Base-by-base conservation (phyloP, 2,329 filamentous ascomycete species). In the Dactylellina parvicollis region DNA sequence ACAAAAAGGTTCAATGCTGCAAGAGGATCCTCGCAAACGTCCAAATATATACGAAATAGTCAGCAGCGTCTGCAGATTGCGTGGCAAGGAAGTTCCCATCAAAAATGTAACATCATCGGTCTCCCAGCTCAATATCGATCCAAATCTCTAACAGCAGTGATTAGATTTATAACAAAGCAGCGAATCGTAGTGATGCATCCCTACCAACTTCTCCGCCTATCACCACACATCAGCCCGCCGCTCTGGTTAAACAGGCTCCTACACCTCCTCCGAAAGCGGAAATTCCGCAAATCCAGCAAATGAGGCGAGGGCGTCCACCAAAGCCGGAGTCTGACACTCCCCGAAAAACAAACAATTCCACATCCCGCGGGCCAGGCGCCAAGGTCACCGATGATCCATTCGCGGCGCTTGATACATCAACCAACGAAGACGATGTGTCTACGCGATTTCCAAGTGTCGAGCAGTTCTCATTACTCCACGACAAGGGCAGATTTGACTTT, bases 1-100 rank as follows among this genome's bases (percentile, higher is more conserved):
- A 67, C 16, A 40, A 7, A n/a, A 77, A 94, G 92, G 89, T 10
- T 94, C 88, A 60, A 98, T 97, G 95, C 83, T 99, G 78, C 89
- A 88, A 78, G 95, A 98, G 80, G 88, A 90, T 77, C 92, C 92
- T 56, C 85, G 88, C 74, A 83, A 86, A 55, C 87, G 95, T 75
- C 95, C 95, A 2, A 98, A 94, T 79, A 96, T 99, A 74, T 99
- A 96, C 79, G 90, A 97, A 80, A 92, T 96, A 2, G 84, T 99
- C 30, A 87, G 88, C 75, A 93, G 98, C 82, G 88, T 90, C 28
- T 97, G 93, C 81, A 84, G 86, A 34, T 96, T 99, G 92, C 90
- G 95, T 79, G 91, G 92, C 62, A 89, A 89, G 72, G 89, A 93
- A 76, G 86, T 93, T 8, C 93, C 93, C 0, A 90, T 99, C 77